Evolutionary conservation across 202 grass and related monocot species (phyloP).

Genomic region (Bolboschoenoplectus hybrid): DNA sequence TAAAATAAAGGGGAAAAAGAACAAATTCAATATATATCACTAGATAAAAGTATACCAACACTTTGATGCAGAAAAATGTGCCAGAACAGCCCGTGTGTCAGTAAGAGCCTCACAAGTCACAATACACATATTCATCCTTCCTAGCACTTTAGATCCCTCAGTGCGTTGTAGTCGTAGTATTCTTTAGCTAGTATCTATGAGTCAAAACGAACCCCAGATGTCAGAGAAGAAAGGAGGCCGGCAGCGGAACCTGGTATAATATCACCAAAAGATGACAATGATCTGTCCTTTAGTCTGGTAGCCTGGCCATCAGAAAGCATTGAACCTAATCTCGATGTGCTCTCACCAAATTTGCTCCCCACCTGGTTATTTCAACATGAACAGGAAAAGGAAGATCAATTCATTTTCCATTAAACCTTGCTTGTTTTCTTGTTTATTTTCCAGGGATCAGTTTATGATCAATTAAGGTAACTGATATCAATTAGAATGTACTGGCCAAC

Average conservation of each 20-base stretch:
- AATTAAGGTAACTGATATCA: background rate
- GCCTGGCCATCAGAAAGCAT: slow-evolving; percentile 98
- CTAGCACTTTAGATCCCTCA: background rate
- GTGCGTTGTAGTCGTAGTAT: background rate
- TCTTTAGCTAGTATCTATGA: slow-evolving; percentile 44
- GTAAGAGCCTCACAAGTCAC: background rate
- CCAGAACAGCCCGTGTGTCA: slow-evolving; percentile 18
- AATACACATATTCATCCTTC: background rate
- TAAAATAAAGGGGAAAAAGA: slow-evolving; percentile 32
- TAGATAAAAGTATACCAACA: slow-evolving; percentile 10
- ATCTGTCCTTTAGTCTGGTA: slow-evolving; percentile 65
- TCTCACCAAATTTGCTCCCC: slow-evolving; percentile 98
- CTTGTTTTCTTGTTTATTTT: slow-evolving; percentile 6
- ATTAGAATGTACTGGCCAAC: background rate
- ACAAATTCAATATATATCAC: slow-evolving; percentile 41
- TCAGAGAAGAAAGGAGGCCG: slow-evolving; percentile 92
- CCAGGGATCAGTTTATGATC: background rate
- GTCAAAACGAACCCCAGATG: slow-evolving; percentile 78
- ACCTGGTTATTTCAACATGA: slow-evolving; percentile 52
- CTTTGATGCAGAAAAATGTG: slow-evolving; percentile 22
- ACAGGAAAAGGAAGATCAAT: slow-evolving; percentile 12
- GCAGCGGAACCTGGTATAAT: slow-evolving; percentile 91
- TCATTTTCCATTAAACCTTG: background rate
- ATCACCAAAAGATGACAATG: slow-evolving; percentile 71
- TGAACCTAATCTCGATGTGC: slow-evolving; percentile 92